Base-by-base conservation (phyloP, 495 filamentous ascomycete species). In the Halenospora varia region DNA sequence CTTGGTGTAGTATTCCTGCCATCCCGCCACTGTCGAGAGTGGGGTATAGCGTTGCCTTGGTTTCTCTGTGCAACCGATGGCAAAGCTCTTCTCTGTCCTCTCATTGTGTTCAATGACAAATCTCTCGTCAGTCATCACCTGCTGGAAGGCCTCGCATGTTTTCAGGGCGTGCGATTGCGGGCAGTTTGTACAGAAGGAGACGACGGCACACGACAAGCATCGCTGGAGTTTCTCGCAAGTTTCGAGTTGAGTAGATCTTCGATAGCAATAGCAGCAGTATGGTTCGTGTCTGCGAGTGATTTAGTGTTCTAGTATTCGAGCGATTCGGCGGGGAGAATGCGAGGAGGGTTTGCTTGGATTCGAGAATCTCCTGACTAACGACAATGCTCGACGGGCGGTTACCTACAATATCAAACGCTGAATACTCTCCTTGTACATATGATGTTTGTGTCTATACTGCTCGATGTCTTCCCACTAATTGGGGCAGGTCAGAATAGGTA, bases 251-350 rank as follows among this genome's bases (percentile, higher is more conserved):
- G 41, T 44, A 4, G 29, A 40, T 39, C 40, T 59, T 54, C 50
- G 41, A 20, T 53, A 59, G 56, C 56, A 59, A 23, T 59, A 49
- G 48, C 35, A 48, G 26, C 50, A 59, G 46, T 59, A 48, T 24
- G 50, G 44, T 42, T 59, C 41, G 23, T 40, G 26, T 18, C 50
- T 59, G 49, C 22, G 25, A 51, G 47, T 51, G 26, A 58, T 46
- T 51, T 47, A 19, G 44, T n/a, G n/a, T n/a, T n/a, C 48, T n/a
- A 54, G n/a, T 53, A 17, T 6, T 9, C 15, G n/a, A 46, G 13
- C n/a, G 19, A n/a, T n/a, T n/a, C n/a, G n/a, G n/a, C n/a, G 42
- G 15, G 17, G 17, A 9, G 42, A 17, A 46, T 9, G 19, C 42
- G 13, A n/a, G 4, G 13, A 46, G 13, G 8, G 19, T 8, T 40